Evolutionary conservation across 2,329 filamentous ascomycete species (phyloP), one percentile per base, ranked within the genome.

Genomic region (Neoarthrinium moseri): DNA sequence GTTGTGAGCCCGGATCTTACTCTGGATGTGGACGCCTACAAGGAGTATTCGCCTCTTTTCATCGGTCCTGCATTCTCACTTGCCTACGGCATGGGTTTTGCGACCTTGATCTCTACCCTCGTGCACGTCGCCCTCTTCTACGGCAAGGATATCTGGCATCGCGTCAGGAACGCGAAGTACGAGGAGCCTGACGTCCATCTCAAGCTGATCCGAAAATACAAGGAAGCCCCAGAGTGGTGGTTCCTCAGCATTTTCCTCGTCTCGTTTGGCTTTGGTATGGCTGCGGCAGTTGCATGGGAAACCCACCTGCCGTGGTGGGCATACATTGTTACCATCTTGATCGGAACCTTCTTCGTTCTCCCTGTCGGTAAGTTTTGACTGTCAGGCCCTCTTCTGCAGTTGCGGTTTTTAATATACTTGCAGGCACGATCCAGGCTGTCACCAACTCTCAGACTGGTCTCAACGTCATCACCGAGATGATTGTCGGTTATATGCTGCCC

Each of bases 401-500:
- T n/a, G n/a, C n/a, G n/a, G n/a, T n/a, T n/a, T n/a, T n/a, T n/a
- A n/a, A n/a, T n/a, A n/a, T 20, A 22, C 3, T 11, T 13, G 10
- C 17, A 39, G 36, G 36, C 17, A 43, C 33, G 6, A 43, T 43
- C 11, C 40, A 43, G 21, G 40, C 40, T 22, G 40, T 43, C 27
- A 43, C 40, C 4, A 43, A 43, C 18, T 43, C 40, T 11, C 40
- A 43, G 46, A 70, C 71, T 2, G 72, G 72, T 13, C 61, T 76
- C 12, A 61, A 61, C 54, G 83, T 89, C 17, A 66, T 89, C 48
- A 86, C 84, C 12, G 84, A 88, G 60, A 87, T 85, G 56, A 77
- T 89, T 48, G 77, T 86, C 50, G 86, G 86, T 6, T 89, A 89
- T 63, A 84, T 89, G 73, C 77, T 86, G 40, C 85, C 85, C 0